Base-by-base conservation (phyloP, 83 land plant species). In the Picea mariana region DNA sequence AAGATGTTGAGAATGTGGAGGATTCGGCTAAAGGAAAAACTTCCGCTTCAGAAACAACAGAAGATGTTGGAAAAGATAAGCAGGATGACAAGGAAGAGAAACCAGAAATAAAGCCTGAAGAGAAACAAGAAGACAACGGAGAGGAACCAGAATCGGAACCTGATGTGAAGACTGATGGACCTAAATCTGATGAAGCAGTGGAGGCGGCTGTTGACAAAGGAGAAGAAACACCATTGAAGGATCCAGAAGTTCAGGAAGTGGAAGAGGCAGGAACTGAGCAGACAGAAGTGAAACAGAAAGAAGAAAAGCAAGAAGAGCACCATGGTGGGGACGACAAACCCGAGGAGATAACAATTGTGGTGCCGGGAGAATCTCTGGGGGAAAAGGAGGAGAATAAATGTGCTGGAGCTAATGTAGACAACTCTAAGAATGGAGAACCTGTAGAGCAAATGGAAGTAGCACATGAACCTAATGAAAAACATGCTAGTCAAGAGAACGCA, bases 241-340 rank as follows among this genome's bases (percentile, higher is more conserved):
- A 79, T 27, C 17, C 26, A 1, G 3, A 79, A 62, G 80, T 31
- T 60, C 9, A 79, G 44, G 47, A 42, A 16, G n/a, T 55, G 23
- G 72, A 79, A 62, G 72, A 20, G 80, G n/a, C 15, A 31, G 49
- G 21, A 79, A 62, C 26, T 59, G 47, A 79, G 42, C 21, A 18
- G 67, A 1, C 6, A 79, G 80, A 40, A 59, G 80, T 58, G 80
- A 38, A 59, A 62, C 44, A 80, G 52, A 80, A 47, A 1, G 81
- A 47, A 20, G 81, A 80, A 80, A 62, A 66, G 81, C 24, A 44
- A 80, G 81, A 66, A 66, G 72, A 80, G 77, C 72, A 67, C 27
- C 5, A 67, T 27, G 15, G 27, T 31, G 18, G 60, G 60, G 60
- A 58, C 13, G 42, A 24, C 47, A 73, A 73, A 44, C 52, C 9